Evolutionary conservation across 805 yeast genomes (phyloP).

Genomic region (Suhomyces sp.): DNA sequence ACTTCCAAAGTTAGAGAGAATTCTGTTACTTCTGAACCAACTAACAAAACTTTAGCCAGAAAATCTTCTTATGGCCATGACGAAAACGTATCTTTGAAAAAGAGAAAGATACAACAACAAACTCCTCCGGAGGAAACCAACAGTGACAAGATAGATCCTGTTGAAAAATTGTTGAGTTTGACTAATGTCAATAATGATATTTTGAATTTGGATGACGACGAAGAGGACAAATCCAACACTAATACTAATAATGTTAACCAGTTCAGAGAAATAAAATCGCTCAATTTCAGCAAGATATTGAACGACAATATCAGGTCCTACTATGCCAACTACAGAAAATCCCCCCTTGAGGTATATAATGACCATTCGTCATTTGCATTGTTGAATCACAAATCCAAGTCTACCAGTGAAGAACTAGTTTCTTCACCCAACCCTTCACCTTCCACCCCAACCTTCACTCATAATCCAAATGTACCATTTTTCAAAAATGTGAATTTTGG

Average conservation of each 20-base stretch:
- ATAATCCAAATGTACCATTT: conserved; percentile 25
- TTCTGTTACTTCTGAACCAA: neutral
- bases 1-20: conserved; percentile 16
- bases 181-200: conserved; percentile 31
- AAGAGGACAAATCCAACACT: neutral
- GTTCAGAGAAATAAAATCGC: conserved; percentile 11
- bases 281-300: conserved; percentile 35
- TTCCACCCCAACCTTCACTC: conserved; percentile 6
- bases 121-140: conserved; percentile 7
- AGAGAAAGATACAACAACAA: conserved; percentile 4
- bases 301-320: conserved; percentile 37
- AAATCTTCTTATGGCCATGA: conserved; percentile 2
- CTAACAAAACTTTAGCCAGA: conserved; percentile 9
- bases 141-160: conserved; percentile 41
- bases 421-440: conserved; percentile 5
- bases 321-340: conserved; percentile 23
- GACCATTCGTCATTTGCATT: conserved; percentile 33
- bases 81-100: conserved; percentile 4
- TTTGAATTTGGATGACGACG: conserved; percentile 22
- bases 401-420: conserved; percentile 1
- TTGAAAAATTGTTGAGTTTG: conserved; percentile 38
- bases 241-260: neutral
- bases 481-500: conserved; percentile 37
- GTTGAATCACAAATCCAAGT: conserved; percentile 18
- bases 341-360: conserved; percentile 32